phyloP scores from a whole-genome alignment of 768 basidiomycete genomes.

The Boletus vinaceobasis region DNA sequence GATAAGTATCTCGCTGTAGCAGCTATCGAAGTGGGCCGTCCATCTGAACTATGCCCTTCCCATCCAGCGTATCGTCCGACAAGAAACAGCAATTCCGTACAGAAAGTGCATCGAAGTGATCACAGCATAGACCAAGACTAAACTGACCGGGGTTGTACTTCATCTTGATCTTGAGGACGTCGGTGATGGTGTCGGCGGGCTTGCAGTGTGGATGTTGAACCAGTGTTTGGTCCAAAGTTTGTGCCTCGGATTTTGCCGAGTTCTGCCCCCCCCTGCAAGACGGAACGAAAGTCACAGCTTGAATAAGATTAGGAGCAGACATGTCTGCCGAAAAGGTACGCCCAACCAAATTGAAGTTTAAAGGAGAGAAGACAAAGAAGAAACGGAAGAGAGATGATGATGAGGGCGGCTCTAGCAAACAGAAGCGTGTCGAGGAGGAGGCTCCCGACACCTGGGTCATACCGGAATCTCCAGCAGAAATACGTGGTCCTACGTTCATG shows the following conservation, averaged over 20 bases:
- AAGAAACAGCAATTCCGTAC: constrained; percentile 26
- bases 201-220: constrained; percentile 18
- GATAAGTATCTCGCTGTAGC: constrained; percentile 31
- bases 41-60: constrained; percentile 41
- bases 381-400: constrained; percentile 69
- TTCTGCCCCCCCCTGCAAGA: background rate
- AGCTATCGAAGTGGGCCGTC: constrained; percentile 9
- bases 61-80: constrained; percentile 54
- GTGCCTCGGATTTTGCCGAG: constrained; percentile 25
- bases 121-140: constrained; percentile 16
- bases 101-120: constrained; percentile 18
- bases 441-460: constrained; percentile 77
- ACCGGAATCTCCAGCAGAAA: constrained; percentile 66
- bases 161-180: constrained; percentile 69
- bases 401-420: constrained; percentile 39
- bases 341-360: constrained; percentile 80
- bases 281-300: background rate
- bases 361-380: constrained; percentile 82
- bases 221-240: constrained; percentile 38
- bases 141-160: constrained; percentile 82
- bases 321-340: constrained; percentile 51
- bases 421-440: constrained; percentile 52
- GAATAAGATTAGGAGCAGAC: background rate
- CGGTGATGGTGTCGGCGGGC: constrained; percentile 46
- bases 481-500: constrained; percentile 87